Evolutionary conservation across 1,284 basidiomycete species (phyloP), one percentile per base, ranked within the genome.

Genomic region (Heterobasidion irregulare): DNA sequence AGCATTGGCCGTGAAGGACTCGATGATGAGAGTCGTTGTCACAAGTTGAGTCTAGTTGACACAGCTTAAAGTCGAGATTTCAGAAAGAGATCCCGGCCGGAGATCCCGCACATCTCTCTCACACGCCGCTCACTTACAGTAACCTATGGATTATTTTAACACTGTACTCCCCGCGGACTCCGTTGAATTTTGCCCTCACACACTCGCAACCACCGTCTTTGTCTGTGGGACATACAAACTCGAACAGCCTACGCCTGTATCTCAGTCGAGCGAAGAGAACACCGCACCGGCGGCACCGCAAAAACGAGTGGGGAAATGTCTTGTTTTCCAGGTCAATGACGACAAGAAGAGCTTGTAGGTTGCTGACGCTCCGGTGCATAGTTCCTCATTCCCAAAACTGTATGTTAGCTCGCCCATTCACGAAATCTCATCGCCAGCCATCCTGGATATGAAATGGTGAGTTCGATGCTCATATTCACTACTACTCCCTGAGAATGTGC

Each of bases 381-480:
- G 61, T 63, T 64, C 8, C 26, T 16, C n/a, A 13, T 3, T 8
- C 47, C 13, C 38, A 18, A 2, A 46, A 5, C 47, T 7, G 2
- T 8, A 4, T 19, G 10, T 10, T 59, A 94, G 92, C 56, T 68
- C 72, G 8, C 77, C 86, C 62, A 64, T 87, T 2, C 86, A 94
- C 63, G 72, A 84, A 19, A 76, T 92, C 45, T 77, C 87, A 55
- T 74, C 89, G 12, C 84, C 92, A 1, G 94, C 93, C 9, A 80
- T 98, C 32, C 76, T 89, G n/a, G 94, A 98, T 65, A 84, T 92
- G 78, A 96, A 96, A 78, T 98, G 94, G 94, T 92, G 61, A 50
- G 69, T 56, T 9, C 9, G 12, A 26, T 18, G 10, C n/a, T 6
- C 12, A 2, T 10, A 8, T 26, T n/a, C 2, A 8, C 12, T 32